phyloP scores from a whole-genome alignment of 2,329 filamentous ascomycete species.

The Claviceps spartinae region DNA sequence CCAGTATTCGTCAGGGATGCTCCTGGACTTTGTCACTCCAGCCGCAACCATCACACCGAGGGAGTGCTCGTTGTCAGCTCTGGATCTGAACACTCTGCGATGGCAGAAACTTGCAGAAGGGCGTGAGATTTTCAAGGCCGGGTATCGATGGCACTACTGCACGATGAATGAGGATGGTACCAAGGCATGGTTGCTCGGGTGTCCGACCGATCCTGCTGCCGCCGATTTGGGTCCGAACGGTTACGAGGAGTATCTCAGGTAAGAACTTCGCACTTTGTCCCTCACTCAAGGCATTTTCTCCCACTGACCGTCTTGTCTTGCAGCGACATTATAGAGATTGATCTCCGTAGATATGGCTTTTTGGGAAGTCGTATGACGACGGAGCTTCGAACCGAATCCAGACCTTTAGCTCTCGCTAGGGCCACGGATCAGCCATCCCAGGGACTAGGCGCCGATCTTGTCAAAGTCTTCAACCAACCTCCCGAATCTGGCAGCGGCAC shows the following conservation, averaged over 20 bases:
- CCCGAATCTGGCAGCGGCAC: slow-evolving; percentile 75
- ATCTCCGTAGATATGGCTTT: slow-evolving; percentile 81
- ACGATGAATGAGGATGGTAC: slow-evolving; percentile 91
- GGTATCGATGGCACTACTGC: slow-evolving; percentile 98
- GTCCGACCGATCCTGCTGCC: slow-evolving; percentile 56
- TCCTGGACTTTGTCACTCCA: slow-evolving; percentile 89
- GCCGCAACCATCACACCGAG: slow-evolving; percentile 73
- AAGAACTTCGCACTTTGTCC: slow-evolving; percentile 5
- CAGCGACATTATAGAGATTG: slow-evolving; percentile 82
- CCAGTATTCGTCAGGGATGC: slow-evolving; percentile 79
- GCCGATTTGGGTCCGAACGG: slow-evolving; percentile 54
- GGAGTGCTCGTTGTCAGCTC: slow-evolving; percentile 79
- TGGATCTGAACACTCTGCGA: slow-evolving; percentile 74
- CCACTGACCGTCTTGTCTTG: background rate
- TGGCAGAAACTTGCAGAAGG: slow-evolving; percentile 96
- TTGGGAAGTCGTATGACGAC: slow-evolving; percentile 61
- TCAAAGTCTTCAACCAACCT: slow-evolving; percentile 72
- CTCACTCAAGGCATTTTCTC: background rate
- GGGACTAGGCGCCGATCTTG: slow-evolving; percentile 71
- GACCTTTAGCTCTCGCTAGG: slow-evolving; percentile 34
- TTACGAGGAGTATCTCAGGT: slow-evolving; percentile 76
- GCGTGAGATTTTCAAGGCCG: slow-evolving; percentile 77
- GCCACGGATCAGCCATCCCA: slow-evolving; percentile 42
- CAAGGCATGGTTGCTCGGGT: slow-evolving; percentile 93
- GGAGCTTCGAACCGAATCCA: slow-evolving; percentile 36